A percentile compares a stretch with the other conserved stretches of the same genome.
Conservation (phyloP, 257 asterid genomes). For the Parsonsia alboflavescens region DNA sequence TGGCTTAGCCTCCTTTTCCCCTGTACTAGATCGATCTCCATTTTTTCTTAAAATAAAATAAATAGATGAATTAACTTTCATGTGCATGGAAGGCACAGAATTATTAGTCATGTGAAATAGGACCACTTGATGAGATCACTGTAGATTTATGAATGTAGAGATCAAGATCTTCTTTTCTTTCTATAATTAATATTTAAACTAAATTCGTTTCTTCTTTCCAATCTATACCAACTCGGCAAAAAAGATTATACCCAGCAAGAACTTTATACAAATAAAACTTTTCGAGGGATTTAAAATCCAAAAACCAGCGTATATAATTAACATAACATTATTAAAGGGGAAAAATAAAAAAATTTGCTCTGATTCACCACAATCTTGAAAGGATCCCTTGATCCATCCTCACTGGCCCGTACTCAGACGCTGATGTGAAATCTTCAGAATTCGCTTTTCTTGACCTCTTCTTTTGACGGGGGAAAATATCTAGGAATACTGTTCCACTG, state of each 20-base stretch:
- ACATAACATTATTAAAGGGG: too few relatives aligned
- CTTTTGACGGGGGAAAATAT: background rate
- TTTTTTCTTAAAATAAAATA: too few relatives aligned
- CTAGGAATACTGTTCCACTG: background rate
- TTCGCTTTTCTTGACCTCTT: background rate
- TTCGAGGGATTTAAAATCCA: too few relatives aligned
- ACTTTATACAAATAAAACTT: too few relatives aligned
- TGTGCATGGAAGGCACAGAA: background rate
- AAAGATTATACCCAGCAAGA: too few relatives aligned
- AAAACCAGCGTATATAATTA: background rate
- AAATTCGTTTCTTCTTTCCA: background rate
- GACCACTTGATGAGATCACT: background rate
- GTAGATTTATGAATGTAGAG: background rate
- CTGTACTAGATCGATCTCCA: background rate
- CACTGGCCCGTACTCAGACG: background rate
- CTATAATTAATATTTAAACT: too few relatives aligned
- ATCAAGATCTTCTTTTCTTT: background rate
- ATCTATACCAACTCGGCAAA: too few relatives aligned
- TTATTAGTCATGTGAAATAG: background rate
- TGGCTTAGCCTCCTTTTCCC: background rate
- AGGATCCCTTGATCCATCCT: background rate
- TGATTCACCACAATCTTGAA: too few relatives aligned
- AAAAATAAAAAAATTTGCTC: background rate
- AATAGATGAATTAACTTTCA: too few relatives aligned
- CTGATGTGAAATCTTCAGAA: conserved; percentile 15